Evolutionary conservation across 345 rosid genomes (phyloP).

Genomic region (Pistacia integerrima): DNA sequence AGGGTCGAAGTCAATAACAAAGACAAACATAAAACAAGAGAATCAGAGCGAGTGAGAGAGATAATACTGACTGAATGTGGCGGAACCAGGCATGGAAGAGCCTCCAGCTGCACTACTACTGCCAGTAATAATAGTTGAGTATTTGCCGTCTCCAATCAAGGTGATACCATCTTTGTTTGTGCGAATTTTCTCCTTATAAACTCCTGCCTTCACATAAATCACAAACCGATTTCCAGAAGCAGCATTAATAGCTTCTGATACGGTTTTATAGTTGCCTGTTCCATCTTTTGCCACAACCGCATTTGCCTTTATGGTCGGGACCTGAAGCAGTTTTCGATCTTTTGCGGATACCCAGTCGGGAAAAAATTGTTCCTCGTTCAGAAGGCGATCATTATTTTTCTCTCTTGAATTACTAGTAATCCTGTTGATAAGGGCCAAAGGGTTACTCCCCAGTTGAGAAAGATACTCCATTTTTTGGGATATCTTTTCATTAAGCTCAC

Average conservation of each 20-base stretch:
- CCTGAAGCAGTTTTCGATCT: slow-evolving; percentile 52
- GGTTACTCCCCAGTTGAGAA: slow-evolving; percentile 53
- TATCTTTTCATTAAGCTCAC: slow-evolving; percentile 28
- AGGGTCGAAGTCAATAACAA: too few species aligned
- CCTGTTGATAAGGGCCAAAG: slow-evolving; percentile 57
- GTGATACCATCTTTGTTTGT: slow-evolving; percentile 60
- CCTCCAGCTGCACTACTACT: slow-evolving; percentile 61
- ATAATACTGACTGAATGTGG: slow-evolving; percentile 65
- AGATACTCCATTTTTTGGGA: slow-evolving; percentile 64
- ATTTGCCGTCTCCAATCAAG: slow-evolving; percentile 85
- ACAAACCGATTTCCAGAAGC: slow-evolving; percentile 68
- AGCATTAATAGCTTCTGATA: slow-evolving; percentile 65
- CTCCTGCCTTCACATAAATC: slow-evolving; percentile 78
- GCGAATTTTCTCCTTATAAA: slow-evolving; percentile 67
- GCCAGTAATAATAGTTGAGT: slow-evolving; percentile 54
- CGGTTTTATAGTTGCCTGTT: slow-evolving; percentile 62
- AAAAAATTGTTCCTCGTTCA: slow-evolving; percentile 17
- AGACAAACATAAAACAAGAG: background rate
- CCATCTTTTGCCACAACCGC: slow-evolving; percentile 82
- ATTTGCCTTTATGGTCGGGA: slow-evolving; percentile 36
- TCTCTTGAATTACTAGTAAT: slow-evolving; percentile 5
- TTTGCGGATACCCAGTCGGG: slow-evolving; percentile 59
- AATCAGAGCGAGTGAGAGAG: background rate
- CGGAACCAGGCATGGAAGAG: slow-evolving; percentile 56
- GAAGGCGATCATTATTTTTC: slow-evolving; percentile 15